phyloP scores from a whole-genome alignment of 306 rosid species.

The Rosa multiflora region DNA sequence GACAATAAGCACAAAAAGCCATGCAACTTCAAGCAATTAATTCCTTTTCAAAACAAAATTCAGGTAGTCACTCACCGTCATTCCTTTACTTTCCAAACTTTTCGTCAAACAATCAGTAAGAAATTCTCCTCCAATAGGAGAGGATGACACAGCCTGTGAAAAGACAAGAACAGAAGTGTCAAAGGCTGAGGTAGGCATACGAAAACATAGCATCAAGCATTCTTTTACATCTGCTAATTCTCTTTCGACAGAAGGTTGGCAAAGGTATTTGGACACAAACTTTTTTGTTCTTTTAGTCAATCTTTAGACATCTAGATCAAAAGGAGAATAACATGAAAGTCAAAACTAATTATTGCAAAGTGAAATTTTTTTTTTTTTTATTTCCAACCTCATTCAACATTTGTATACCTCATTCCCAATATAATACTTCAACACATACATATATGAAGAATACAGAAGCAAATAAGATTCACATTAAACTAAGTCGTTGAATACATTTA shows the following conservation, averaged over 20 bases:
- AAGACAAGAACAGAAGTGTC: constrained; percentile 3
- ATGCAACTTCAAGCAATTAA: constrained; percentile 13
- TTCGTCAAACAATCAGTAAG: constrained; percentile 92
- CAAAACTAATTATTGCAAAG: too few species aligned
- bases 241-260: neutral
- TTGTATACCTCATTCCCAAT: too few species aligned
- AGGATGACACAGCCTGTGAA: constrained; percentile 82
- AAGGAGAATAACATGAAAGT: too few species aligned
- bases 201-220: neutral
- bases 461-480: too few species aligned
- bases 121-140: constrained; percentile 96
- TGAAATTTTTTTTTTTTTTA: too few species aligned
- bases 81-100: constrained; percentile 98
- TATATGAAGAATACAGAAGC: too few species aligned
- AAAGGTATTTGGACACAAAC: neutral
- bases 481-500: too few species aligned
- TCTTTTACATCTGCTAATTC: neutral
- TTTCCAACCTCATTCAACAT: too few species aligned
- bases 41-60: constrained; percentile 19
- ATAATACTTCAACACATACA: too few species aligned
- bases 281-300: too few species aligned
- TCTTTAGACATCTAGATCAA: neutral
- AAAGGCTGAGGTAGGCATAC: constrained; percentile 6
- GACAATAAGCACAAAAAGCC: constrained; percentile 18
- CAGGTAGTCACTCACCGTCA: constrained; percentile 53